Evolutionary conservation across 2,329 filamentous ascomycete genomes (phyloP), one percentile per base, ranked within the genome.

Genomic region (Ophiocordyceps unilateralis): DNA sequence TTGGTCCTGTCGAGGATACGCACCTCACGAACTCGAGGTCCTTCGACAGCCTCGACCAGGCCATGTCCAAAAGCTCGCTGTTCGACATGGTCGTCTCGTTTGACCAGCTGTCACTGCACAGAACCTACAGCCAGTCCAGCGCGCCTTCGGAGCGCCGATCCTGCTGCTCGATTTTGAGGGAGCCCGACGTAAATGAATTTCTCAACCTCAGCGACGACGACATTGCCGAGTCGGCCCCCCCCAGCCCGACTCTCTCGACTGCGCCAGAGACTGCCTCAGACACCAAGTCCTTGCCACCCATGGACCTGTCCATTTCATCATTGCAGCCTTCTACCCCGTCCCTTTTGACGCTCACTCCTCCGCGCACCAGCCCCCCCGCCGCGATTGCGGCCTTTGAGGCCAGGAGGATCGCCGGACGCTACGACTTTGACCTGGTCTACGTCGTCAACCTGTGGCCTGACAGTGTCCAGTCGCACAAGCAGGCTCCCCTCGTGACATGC

Each of bases 371-470:
- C 43, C 58, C 59, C 1, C 64, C 66, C 12, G 67, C 67, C 14
- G 59, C 65, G 17, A 58, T 63, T 0, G 72, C 70, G 3, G 72
- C 72, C 8, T 67, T 72, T 40, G 66, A 72, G 53, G 69, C 70
- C 8, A 70, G 71, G 1, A 62, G 69, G 26, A 72, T 78, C 34
- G 73, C 74, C 5, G 64, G 61, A 4, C 66, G 67, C 43, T 74
- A 74, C 53, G 63, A 71, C 43, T 75, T 78, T 42, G 70, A 75
- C 48, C 60, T 77, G 21, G 63, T 76, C 12, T 78, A 77, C 48
- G 65, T 77, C 24, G 67, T 76, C 47, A 75, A 71, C 47, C 57
- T 77, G 14, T 76, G 73, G 72, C 72, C 73, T 20, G 54, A 56
- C 20, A 45, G 48, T 40, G 26, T 47, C 48, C 15, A 45, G 42